Base-by-base conservation (phyloP, 257 asterid species). In the Fraxinus americana region DNA sequence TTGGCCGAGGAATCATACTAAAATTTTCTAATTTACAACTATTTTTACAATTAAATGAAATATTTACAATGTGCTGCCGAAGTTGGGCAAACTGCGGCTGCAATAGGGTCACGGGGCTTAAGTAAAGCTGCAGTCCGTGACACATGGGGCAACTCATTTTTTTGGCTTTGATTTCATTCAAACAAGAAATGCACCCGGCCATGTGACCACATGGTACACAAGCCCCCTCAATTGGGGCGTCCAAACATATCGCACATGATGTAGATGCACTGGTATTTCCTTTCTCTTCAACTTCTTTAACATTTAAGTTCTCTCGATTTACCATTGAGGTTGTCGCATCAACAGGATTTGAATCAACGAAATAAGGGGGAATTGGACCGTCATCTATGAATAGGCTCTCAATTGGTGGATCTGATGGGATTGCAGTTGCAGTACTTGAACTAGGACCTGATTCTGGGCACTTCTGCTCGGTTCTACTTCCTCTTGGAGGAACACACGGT, bases 71-170 rank as follows among this genome's bases (percentile, higher is more conserved):
- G n/a, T n/a, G n/a, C n/a, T n/a, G n/a, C n/a, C n/a, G n/a, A n/a
- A n/a, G n/a, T n/a, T n/a, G n/a, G n/a, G n/a, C n/a, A n/a, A n/a
- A n/a, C n/a, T n/a, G n/a, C n/a, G n/a, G n/a, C n/a, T n/a, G n/a
- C n/a, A n/a, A n/a, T n/a, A n/a, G n/a, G n/a, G n/a, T n/a, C n/a
- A n/a, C n/a, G n/a, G n/a, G n/a, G n/a, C n/a, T n/a, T n/a, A n/a
- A n/a, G n/a, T n/a, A n/a, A n/a, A n/a, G n/a, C n/a, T n/a, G n/a
- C n/a, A n/a, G n/a, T n/a, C n/a, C n/a, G n/a, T n/a, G n/a, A n/a
- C n/a, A n/a, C n/a, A n/a, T n/a, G n/a, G n/a, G 98, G 88, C 98
- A 94, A n/a, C 97, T 96, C 93, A 91, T 91, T 30, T 87, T 87
- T 78, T 94, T 91, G 21, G 82, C 90, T 79, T 87, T 85, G 52